Base-by-base conservation (phyloP, 495 filamentous ascomycete genomes). In the Podospora pseudopauciseta region DNA sequence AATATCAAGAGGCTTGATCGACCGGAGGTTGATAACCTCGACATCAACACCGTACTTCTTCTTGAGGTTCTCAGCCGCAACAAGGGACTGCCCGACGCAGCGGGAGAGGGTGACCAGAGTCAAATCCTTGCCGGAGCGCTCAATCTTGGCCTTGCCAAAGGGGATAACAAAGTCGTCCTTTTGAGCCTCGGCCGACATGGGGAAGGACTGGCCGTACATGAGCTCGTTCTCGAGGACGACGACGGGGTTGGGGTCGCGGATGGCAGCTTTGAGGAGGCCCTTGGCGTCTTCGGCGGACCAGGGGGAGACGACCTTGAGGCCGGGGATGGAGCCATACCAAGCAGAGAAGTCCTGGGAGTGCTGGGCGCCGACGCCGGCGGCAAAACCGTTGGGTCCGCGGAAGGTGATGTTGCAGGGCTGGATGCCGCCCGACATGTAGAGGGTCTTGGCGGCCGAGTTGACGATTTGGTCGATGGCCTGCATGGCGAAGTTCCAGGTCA, bases 401-500 rank as follows among this genome's bases (percentile, higher is more conserved):
- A 99, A 99, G 69, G 96, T 98, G 79, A 99, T 90, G 83, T 97
- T 98, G 85, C 95, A 99, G 73, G 95, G 95, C 81, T 99, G 95
- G 80, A 97, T 99, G 80, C 95, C 95, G 72, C 95, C 95, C 65
- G 94, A 97, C 95, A 99, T 99, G 85, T 99, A 99, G 79, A 97
- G 96, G 23, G 95, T 99, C 85, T 98, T 99, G 71, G 93, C 95
- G 65, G 93, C 95, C 61, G 93, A 97, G 87, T 99, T 99, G 88
- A 99, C 94, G 79, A 99, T 93, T 79, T 99, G 95, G 81, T 99
- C 95, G 80, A 99, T 99, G 71, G 95, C 90, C 85, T 99, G 95
- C 95, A 99, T 99, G 80, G 95, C 95, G 79, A 99, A 99, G 86
- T 99, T 99, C 91, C 97, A 99, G 73, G 95, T 99, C 95, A 99